Conservation (phyloP, 2,329 filamentous ascomycete species). For the Colletotrichum abscissum region DNA sequence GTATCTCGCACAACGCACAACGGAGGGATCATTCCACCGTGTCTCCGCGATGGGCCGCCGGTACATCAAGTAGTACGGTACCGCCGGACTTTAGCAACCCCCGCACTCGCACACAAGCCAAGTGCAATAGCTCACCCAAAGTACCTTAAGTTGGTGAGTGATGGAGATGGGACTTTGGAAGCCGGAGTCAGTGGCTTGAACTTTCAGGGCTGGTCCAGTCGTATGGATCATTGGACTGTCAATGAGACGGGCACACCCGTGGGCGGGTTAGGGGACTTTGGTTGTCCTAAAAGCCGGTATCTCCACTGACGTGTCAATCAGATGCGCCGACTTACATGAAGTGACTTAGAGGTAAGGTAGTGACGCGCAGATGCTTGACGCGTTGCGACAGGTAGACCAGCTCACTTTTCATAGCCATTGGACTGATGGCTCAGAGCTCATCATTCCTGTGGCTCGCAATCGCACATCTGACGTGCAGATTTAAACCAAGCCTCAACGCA, state of each 20-base stretch:
- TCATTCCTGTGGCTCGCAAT: neutral
- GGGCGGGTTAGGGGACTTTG: neutral
- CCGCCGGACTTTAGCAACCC: neutral
- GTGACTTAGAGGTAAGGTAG: neutral
- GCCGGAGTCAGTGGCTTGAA: neutral
- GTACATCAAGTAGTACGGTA: too few relatives aligned
- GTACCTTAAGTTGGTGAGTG: too few relatives aligned
- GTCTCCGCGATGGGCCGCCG: neutral
- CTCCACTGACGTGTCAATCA: neutral
- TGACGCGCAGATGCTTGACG: slow-evolving; percentile 10
- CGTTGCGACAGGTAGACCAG: neutral
- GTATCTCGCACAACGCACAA: neutral
- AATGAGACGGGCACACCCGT: too few relatives aligned
- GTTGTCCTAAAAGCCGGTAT: neutral
- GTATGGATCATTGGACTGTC: too few relatives aligned
- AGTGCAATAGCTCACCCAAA: too few relatives aligned
- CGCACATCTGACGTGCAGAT: neutral
- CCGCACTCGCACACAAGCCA: neutral
- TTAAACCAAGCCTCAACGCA: neutral
- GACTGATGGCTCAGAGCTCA: too few relatives aligned
- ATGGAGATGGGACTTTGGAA: neutral
- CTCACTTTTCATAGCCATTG: neutral
- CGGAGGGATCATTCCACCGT: slow-evolving; percentile 4
- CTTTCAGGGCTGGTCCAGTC: neutral
- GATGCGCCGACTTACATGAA: neutral